Conservation (phyloP, 2,329 filamentous ascomycete genomes). For the Sarocladiaceae sp. region DNA sequence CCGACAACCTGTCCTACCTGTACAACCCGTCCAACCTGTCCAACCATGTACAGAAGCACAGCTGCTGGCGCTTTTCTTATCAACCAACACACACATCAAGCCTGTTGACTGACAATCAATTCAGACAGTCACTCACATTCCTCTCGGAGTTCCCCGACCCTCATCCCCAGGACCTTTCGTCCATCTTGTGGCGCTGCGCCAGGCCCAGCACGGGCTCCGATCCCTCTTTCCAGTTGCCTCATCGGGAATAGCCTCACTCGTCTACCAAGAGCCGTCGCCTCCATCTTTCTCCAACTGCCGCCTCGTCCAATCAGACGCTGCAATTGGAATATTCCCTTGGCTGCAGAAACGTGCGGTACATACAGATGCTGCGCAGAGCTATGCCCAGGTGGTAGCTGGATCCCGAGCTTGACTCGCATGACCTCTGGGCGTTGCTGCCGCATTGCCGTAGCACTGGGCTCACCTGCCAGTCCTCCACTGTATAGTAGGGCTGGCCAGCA, state of each 20-base stretch:
- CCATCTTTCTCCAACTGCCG: slow-evolving; percentile 2
- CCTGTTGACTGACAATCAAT: no score
- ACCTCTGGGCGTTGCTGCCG: background rate
- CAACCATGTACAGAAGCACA: no score
- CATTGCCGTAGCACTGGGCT: no score
- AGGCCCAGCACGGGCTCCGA: background rate
- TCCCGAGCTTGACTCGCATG: background rate
- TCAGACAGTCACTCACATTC: background rate
- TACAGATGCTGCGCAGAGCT: no score
- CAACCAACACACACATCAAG: no score
- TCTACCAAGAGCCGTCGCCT: background rate
- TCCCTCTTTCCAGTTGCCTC: slow-evolving; percentile 6
- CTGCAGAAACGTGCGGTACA: background rate
- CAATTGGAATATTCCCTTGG: background rate
- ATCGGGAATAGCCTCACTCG: slow-evolving; percentile 3
- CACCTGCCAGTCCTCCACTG: no score
- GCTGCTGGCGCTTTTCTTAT: no score
- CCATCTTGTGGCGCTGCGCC: background rate
- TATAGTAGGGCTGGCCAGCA: no score
- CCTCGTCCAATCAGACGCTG: background rate
- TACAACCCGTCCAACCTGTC: no score
- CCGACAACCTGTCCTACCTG: no score
- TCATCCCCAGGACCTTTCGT: background rate
- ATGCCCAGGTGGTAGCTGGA: background rate
- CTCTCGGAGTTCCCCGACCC: slow-evolving; percentile 7